phyloP scores from a whole-genome alignment of 768 basidiomycete genomes.

The Auriscalpium vulgare region DNA sequence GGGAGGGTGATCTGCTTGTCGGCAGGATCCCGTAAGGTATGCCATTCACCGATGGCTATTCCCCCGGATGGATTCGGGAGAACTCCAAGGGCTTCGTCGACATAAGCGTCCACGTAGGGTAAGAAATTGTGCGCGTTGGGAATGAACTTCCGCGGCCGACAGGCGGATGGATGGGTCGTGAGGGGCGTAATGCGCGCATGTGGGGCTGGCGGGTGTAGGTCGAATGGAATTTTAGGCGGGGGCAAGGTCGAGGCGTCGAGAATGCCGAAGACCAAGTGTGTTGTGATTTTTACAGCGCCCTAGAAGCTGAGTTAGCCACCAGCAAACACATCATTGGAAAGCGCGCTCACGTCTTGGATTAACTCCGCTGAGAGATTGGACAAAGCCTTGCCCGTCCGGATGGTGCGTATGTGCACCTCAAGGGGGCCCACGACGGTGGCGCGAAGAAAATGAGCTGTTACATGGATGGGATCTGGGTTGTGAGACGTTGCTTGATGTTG shows the following conservation, averaged over 20 bases:
- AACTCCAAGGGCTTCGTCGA: conserved; percentile 32
- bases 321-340: not conserved
- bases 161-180: not conserved
- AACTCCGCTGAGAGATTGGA: conserved; percentile 54
- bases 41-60: too few relatives aligned
- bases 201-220: not conserved
- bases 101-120: not conserved
- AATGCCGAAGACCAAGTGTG: not conserved
- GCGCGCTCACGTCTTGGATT: conserved; percentile 37
- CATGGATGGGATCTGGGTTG: conserved; percentile 51
- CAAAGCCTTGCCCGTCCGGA: conserved; percentile 44
- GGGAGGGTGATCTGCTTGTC: too few relatives aligned
- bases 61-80: conserved; percentile 30
- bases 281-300: not conserved
- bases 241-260: not conserved
- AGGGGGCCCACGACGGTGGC: conserved; percentile 34
- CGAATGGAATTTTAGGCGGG: not conserved
- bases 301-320: not conserved
- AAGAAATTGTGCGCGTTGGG: conserved; percentile 13
- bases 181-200: conserved; percentile 5
- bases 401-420: conserved; percentile 36
- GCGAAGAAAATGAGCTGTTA: conserved; percentile 51
- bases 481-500: conserved; percentile 37
- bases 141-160: not conserved
- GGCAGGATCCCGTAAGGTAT: too few relatives aligned